Percentiles rank a stretch among this genome's conserved stretches.
phyloP scores from a whole-genome alignment of 1,284 basidiomycete genomes.

The Cryptococcus deneoformans region DNA sequence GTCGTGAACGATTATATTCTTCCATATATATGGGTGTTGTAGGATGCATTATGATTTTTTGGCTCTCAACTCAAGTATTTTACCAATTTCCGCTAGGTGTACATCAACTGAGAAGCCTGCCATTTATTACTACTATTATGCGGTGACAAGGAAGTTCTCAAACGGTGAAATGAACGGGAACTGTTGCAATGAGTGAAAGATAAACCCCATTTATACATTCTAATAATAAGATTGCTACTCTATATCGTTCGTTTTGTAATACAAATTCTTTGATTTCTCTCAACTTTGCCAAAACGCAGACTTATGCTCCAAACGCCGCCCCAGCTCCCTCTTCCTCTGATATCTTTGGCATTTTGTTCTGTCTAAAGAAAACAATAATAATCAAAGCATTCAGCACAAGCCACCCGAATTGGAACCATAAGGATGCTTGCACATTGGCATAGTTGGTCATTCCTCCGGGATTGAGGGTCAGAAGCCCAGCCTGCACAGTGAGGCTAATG shows the following conservation, averaged over 20 bases:
- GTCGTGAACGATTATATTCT: too few species aligned
- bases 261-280: not conserved
- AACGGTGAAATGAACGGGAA: not conserved
- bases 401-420: conserved; percentile 47
- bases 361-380: conserved; percentile 34
- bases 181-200: not conserved
- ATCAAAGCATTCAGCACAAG: conserved; percentile 27
- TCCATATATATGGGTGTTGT: too few species aligned
- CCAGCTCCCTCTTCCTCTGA: not conserved
- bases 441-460: conserved; percentile 33
- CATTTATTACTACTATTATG: not conserved
- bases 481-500: conserved; percentile 42
- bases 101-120: not conserved
- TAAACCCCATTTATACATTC: not conserved
- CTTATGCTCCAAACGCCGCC: not conserved
- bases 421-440: conserved; percentile 35
- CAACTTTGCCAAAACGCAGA: not conserved
- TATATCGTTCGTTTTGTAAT: not conserved
- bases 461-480: conserved; percentile 42
- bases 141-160: not conserved
- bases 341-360: conserved; percentile 11
- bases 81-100: not conserved
- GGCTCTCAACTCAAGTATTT: not conserved
- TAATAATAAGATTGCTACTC: not conserved
- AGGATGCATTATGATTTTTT: not conserved